Conservation (phyloP, 352 stramenopile species). For the Phytophthora pisi region DNA sequence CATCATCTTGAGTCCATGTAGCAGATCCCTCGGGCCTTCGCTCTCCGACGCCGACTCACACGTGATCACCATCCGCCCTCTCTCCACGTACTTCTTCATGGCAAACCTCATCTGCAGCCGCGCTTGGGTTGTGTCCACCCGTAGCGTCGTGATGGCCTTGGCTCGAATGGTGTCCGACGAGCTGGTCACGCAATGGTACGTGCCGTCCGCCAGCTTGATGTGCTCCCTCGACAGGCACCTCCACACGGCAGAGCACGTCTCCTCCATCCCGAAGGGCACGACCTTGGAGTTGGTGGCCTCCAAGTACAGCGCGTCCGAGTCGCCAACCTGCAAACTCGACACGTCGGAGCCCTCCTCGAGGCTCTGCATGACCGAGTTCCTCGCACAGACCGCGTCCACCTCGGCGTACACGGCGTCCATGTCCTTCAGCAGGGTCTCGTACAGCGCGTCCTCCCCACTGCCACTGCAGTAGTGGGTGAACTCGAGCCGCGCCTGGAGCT, state of each 20-base stretch:
- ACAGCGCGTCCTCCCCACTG: conserved; percentile 26
- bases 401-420: conserved; percentile 42
- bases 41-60: conserved; percentile 40
- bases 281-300: conserved; percentile 52
- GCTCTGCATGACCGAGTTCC: conserved; percentile 34
- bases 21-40: conserved; percentile 38
- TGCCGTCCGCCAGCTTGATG: conserved; percentile 44
- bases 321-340: conserved; percentile 34
- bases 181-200: conserved; percentile 41
- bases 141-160: conserved; percentile 52
- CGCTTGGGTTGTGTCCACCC: conserved; percentile 32
- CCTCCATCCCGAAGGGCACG: conserved; percentile 47
- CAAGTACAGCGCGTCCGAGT: conserved; percentile 35
- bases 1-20: conserved; percentile 46
- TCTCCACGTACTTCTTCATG: conserved; percentile 44
- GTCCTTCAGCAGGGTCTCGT: conserved; percentile 29
- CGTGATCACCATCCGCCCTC: conserved; percentile 30
- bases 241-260: conserved; percentile 48
- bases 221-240: conserved; percentile 36
- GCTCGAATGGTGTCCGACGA: conserved; percentile 43
- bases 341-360: conserved; percentile 38
- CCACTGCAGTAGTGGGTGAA: conserved; percentile 21
- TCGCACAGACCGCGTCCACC: conserved; percentile 33
- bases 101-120: conserved; percentile 45
- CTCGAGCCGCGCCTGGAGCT: conserved; percentile 27